These are phyloP conservation scores for Apostasia shenzhenica DNA, from an alignment of 106 monocot species.

Conservation along the genomic window DNA sequence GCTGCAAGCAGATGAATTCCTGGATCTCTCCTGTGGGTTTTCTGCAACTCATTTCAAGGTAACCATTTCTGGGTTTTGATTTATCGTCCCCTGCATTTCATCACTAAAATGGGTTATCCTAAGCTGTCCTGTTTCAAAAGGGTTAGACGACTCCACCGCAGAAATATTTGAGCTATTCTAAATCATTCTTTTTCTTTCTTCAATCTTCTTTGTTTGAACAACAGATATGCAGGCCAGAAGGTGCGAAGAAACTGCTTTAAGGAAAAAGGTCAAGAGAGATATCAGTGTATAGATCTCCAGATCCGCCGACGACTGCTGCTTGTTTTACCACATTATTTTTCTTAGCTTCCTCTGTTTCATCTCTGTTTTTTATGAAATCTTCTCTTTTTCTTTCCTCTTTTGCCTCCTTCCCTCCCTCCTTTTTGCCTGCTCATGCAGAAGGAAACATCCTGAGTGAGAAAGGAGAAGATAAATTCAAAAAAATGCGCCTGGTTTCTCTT, in stretches of 20 bases:
- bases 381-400: neutral
- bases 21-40: slow-evolving; percentile 70
- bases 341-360: neutral
- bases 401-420: neutral
- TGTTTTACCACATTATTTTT: neutral
- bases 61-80: neutral
- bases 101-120: neutral
- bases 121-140: slow-evolving; percentile 9
- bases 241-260: slow-evolving; percentile 20
- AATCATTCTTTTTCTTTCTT: slow-evolving; percentile 9
- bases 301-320: slow-evolving; percentile 4
- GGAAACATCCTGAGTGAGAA: slow-evolving; percentile 27
- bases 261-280: slow-evolving; percentile 12
- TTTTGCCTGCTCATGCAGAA: slow-evolving; percentile 30
- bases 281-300: slow-evolving; percentile 26
- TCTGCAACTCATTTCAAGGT: slow-evolving; percentile 85
- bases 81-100: neutral
- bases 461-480: slow-evolving; percentile 8
- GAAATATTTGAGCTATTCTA: slow-evolving; percentile 15
- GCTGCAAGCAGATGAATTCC: slow-evolving; percentile 13
- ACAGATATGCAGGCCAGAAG: slow-evolving; percentile 25
- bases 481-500: neutral
- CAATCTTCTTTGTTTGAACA: neutral
- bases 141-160: slow-evolving; percentile 4
- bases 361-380: neutral